Evolutionary conservation across 805 yeast species (phyloP), one percentile per base, ranked within the genome.

Genomic region (Hanseniaspora thailandica): DNA sequence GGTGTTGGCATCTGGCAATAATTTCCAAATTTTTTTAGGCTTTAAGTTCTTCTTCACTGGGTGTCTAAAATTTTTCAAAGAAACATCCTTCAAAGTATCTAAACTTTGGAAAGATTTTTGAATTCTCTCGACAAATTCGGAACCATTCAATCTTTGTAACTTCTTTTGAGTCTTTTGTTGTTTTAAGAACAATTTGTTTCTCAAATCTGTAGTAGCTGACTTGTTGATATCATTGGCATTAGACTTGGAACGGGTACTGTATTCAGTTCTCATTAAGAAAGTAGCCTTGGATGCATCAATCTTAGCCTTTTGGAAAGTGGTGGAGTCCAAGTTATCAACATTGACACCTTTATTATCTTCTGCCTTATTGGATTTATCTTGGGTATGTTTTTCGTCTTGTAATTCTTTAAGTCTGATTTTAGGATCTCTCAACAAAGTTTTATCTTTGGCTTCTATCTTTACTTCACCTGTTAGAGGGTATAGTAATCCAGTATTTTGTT

Each of bases 231-330:
- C 57, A 52, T 56, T 57, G 30, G 57, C 59, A 28, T 64, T 62
- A 52, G 68, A 63, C 52, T 74, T 74, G 49, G 78, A 57, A 3
- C 60, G 59, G 3, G 69, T 81, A 35, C 84, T 79, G 65, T 90
- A 90, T 64, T 93, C 97, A 0, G 98, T 90, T 70, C 97, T 81
- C 71, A 97, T 81, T 64, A 90, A 74, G 69, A 90, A 89, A n/a
- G 86, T 76, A 13, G 85, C 74, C 43, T 71, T 70, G 20, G 74
- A 69, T 48, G 63, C 58, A 56, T 70, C 73, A 19, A 50, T 50
- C 41, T 41, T 49, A 13, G 34, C 15, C 65, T 64, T 59, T 65
- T 69, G 5, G 63, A 62, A 6, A 62, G 48, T 51, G 62, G 63
- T 35, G n/a, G 30, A 43, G 10, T 43, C 35, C 35, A 43, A 43